Evolutionary conservation across 148 eudicot species (phyloP).

Genomic region (Chenopodium quinoa): DNA sequence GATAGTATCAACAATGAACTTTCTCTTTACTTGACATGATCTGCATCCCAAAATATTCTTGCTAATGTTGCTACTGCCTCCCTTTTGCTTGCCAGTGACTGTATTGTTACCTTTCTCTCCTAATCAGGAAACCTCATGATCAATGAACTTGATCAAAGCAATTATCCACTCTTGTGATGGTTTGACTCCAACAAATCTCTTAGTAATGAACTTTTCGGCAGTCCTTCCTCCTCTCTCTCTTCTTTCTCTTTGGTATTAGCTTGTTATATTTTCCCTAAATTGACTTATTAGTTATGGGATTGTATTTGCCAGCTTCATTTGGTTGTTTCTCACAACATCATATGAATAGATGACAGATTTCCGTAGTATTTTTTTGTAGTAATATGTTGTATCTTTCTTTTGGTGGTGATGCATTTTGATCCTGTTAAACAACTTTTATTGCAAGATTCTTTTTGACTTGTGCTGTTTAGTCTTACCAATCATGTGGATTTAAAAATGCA

Average conservation of each 20-base stretch:
- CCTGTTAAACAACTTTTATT: not conserved
- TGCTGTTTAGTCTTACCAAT: not conserved
- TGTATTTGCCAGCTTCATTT: constrained; percentile 1
- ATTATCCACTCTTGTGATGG: not conserved
- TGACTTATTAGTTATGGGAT: not conserved
- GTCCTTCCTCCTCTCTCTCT: too few species aligned
- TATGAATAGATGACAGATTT: not conserved
- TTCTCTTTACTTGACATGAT: not conserved
- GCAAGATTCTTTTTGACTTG: not conserved
- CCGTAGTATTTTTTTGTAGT: not conserved
- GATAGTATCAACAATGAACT: not conserved
- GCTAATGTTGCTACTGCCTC: not conserved
- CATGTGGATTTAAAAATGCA: not conserved
- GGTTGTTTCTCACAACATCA: not conserved
- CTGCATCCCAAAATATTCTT: not conserved
- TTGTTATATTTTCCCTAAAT: not conserved
- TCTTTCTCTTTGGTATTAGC: not conserved
- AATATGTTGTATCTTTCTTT: not conserved
- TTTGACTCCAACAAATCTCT: not conserved
- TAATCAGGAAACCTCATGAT: not conserved
- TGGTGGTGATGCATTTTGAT: not conserved
- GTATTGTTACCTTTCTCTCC: not conserved
- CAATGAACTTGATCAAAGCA: not conserved
- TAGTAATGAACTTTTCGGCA: too few species aligned
- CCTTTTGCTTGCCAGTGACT: not conserved